These are phyloP conservation scores for Amaranthus cruentus DNA, from an alignment of 148 eudicot species.

Conservation along the genomic window DNA sequence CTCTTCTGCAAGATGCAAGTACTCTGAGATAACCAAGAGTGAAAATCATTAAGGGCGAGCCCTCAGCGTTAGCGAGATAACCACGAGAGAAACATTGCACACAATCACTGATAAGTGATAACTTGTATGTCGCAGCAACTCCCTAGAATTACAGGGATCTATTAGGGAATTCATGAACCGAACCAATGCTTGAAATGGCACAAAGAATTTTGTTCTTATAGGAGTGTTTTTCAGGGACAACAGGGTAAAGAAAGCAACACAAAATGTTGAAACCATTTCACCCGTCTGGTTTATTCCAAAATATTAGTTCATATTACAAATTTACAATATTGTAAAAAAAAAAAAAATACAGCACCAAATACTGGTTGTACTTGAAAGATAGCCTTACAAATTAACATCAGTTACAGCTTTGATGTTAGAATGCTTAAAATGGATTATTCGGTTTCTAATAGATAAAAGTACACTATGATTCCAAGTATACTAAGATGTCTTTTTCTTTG, in stretches of 20 bases:
- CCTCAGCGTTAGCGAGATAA: slow-evolving; percentile 18
- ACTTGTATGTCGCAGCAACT: slow-evolving; percentile 40
- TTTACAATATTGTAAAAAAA: neutral
- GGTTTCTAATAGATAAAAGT: neutral
- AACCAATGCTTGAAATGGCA: no score
- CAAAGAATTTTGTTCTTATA: no score
- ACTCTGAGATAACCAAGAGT: neutral
- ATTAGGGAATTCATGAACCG: no score
- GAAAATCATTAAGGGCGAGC: neutral
- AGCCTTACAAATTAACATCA: neutral
- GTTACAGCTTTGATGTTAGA: neutral
- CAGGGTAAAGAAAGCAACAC: no score
- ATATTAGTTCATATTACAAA: neutral
- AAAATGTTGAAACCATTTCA: no score
- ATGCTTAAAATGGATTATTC: neutral
- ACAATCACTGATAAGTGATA: slow-evolving; percentile 18
- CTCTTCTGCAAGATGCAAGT: slow-evolving; percentile 8
- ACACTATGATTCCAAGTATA: neutral
- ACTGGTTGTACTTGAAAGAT: neutral
- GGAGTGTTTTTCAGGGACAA: no score
- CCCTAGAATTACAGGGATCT: slow-evolving; percentile 5
- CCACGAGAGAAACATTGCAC: slow-evolving; percentile 43
- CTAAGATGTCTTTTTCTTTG: neutral
- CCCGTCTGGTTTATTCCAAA: neutral
- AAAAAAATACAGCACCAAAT: neutral